Evolutionary conservation across 495 filamentous ascomycete genomes (phyloP).

Genomic region (Margaritispora aquatica): DNA sequence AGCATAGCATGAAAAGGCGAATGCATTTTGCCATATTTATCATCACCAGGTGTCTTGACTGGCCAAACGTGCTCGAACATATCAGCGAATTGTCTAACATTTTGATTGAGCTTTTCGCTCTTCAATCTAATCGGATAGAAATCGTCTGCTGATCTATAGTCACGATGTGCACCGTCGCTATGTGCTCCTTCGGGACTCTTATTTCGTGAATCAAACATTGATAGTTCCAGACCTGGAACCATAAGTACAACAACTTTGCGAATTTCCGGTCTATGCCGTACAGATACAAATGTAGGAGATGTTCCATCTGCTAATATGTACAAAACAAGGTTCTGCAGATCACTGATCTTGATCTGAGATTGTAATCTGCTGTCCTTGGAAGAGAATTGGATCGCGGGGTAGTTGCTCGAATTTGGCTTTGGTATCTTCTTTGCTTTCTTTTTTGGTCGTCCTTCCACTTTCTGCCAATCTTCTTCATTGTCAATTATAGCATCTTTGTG

Average conservation of each 20-base stretch:
- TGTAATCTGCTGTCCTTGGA: slow-evolving; percentile 61
- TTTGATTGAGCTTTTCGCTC: slow-evolving; percentile 50
- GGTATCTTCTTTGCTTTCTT: slow-evolving; percentile 58
- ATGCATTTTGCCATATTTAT: slow-evolving; percentile 67
- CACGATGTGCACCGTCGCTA: neutral
- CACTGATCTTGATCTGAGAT: slow-evolving; percentile 65
- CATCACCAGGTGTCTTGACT: slow-evolving; percentile 76
- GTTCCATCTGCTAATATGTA: slow-evolving; percentile 83
- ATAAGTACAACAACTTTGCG: slow-evolving; percentile 86
- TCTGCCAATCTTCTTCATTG: slow-evolving; percentile 38
- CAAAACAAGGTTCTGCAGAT: slow-evolving; percentile 75
- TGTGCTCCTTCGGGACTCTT: slow-evolving; percentile 8
- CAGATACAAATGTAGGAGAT: slow-evolving; percentile 80
- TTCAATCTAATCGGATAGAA: slow-evolving; percentile 69
- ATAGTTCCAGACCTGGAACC: slow-evolving; percentile 85
- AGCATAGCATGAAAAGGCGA: slow-evolving; percentile 81
- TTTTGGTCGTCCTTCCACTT: slow-evolving; percentile 37
- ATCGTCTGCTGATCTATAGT: slow-evolving; percentile 45
- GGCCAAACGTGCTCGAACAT: slow-evolving; percentile 90
- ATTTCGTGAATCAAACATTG: slow-evolving; percentile 56
- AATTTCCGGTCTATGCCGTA: slow-evolving; percentile 68
- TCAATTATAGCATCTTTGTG: slow-evolving; percentile 26
- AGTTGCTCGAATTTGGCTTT: slow-evolving; percentile 46
- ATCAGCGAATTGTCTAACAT: slow-evolving; percentile 65
- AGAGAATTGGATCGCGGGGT: slow-evolving; percentile 67